Base-by-base conservation (phyloP, 1,284 basidiomycete genomes). In the Marasmius tenuissimus region DNA sequence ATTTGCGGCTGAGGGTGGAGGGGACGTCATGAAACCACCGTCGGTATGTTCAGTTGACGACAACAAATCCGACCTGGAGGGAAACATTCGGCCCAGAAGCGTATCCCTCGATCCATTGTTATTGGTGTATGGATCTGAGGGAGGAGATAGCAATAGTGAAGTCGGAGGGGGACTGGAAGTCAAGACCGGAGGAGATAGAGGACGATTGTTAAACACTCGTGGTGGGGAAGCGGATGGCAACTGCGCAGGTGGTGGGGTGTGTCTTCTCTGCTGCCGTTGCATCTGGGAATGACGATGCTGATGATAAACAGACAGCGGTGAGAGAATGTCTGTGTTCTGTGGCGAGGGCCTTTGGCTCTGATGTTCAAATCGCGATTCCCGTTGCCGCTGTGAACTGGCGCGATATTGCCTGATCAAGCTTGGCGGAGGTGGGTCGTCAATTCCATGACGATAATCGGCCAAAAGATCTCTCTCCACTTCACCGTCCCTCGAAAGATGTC, bases 341-440 rank as follows among this genome's bases (percentile, higher is more conserved):
- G 45, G 8, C 45, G 45, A 47, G 45, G n/a, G 20, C 20, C 22
- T 27, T 34, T 48, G 48, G 9, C 16, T 22, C 11, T 47, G 11
- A 20, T 47, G 35, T 34, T 47, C 22, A 35, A 49, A 42, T 34
- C 57, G 47, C 9, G 11, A 11, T 40, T 10, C 18, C 22, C 51
- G 52, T 7, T 18, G 27, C 34, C 52, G 16, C 18, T 49, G 20
- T 40, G 40, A 22, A 27, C 9, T 51, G 27, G 54, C 48, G n/a
- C 55, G 65, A 59, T 66, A 63, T 12, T 65, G 60, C 42, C 58
- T 59, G 34, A 71, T 64, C 20, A 69, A 49, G 62, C 69, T 68
- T n/a, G 61, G 64, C 22, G 69, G 69, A 45, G 69, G 69, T 20
- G 56, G 69, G 37, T 69, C 67, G 10, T 68, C 65, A 35, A 69